These are phyloP conservation scores for Suillus subaureus DNA, from an alignment of 768 basidiomycete species.

Conservation along the genomic window DNA sequence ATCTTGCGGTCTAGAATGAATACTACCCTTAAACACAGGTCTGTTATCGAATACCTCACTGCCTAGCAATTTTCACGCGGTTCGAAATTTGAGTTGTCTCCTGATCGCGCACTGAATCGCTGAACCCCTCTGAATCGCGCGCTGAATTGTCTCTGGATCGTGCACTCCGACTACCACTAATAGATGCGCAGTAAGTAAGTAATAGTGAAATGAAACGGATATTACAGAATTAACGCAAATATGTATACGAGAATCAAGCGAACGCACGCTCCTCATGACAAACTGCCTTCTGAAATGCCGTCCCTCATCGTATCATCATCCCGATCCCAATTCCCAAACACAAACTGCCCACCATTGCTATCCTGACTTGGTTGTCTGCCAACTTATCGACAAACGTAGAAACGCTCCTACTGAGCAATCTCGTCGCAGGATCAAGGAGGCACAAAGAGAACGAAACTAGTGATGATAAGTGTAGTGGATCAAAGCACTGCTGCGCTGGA, in stretches of 20 bases:
- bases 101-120: not conserved
- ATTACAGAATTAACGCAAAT: not conserved
- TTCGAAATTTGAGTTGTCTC: not conserved
- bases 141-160: not conserved
- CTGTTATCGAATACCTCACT: not conserved
- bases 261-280: constrained; percentile 1
- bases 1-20: not conserved
- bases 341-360: constrained; percentile 43
- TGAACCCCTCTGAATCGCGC: constrained; percentile 2
- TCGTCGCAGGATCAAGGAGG: constrained; percentile 50
- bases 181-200: constrained; percentile 4
- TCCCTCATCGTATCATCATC: constrained; percentile 31
- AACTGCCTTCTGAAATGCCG: not conserved
- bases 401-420: constrained; percentile 25
- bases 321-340: constrained; percentile 49
- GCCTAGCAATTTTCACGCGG: not conserved
- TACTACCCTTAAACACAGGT: not conserved
- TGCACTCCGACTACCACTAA: not conserved
- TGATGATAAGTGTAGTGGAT: constrained; percentile 70
- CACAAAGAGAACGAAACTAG: constrained; percentile 63
- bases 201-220: constrained; percentile 4
- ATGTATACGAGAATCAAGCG: constrained; percentile 1
- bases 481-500: constrained; percentile 42
- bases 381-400: constrained; percentile 28
- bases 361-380: constrained; percentile 30